Conservation (phyloP, 176 grass and related monocot species). For the Raddia distichophylla region DNA sequence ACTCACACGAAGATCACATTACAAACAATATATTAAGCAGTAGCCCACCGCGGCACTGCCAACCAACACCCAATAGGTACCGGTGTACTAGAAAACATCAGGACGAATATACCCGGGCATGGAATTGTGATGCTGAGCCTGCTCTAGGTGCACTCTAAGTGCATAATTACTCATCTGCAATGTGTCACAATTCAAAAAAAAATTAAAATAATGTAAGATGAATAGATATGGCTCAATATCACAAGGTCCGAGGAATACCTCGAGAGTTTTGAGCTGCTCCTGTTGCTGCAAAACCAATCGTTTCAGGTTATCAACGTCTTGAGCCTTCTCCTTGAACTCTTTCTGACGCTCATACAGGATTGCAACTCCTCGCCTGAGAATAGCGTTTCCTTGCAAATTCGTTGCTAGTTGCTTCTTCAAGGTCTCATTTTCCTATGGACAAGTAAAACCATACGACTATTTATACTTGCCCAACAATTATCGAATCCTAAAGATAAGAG, state of each 20-base stretch:
- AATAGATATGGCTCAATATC: slow-evolving; percentile 2
- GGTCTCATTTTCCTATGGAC: slow-evolving; percentile 59
- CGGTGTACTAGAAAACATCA: slow-evolving; percentile 56
- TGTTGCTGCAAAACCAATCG: slow-evolving; percentile 65
- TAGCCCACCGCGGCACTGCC: too few species aligned
- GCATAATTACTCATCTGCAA: slow-evolving; percentile 75
- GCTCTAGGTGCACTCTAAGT: slow-evolving; percentile 64
- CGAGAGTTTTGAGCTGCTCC: slow-evolving; percentile 70
- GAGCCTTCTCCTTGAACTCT: slow-evolving; percentile 56
- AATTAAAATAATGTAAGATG: not conserved
- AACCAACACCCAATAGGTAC: too few species aligned
- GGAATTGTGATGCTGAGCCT: slow-evolving; percentile 60
- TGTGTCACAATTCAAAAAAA: not conserved
- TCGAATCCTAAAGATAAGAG: slow-evolving; percentile 10
- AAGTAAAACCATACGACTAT: slow-evolving; percentile 17
- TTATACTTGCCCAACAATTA: not conserved
- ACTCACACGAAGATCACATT: too few species aligned
- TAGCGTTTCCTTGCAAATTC: slow-evolving; percentile 59
- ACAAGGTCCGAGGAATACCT: slow-evolving; percentile 39
- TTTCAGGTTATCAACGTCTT: slow-evolving; percentile 63
- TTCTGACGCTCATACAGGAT: slow-evolving; percentile 82
- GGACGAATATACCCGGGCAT: slow-evolving; percentile 56
- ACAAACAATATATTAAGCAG: too few species aligned
- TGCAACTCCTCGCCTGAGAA: slow-evolving; percentile 73
- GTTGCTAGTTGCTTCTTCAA: slow-evolving; percentile 65